Base-by-base conservation (phyloP, 306 rosid species). In the Myrica gale region DNA sequence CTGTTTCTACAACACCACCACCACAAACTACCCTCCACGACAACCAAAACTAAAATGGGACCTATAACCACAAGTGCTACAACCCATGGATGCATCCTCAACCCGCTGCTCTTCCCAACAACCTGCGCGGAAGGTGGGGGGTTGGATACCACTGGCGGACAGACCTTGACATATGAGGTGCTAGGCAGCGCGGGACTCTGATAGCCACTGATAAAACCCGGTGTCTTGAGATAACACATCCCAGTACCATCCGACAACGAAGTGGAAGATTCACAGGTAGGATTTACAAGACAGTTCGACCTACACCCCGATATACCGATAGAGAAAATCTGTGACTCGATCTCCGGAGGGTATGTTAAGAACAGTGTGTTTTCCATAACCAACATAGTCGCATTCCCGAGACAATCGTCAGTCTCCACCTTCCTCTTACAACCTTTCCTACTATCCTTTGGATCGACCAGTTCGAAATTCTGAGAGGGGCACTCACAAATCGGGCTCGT, bases 11-110 rank as follows among this genome's bases (percentile, higher is more conserved):
- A 94, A 73, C 92, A 91, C 89, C 93, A 91, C 72, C 85, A 78
- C 98, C 98, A 94, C 52, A 94, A 74, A 69, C 89, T 90, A 73
- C 86, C 95, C 85, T 89, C 96, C 61, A 86, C 69, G 19, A 77
- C 91, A 73, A 86, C 17, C 84, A 91, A 57, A 56, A 70, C 88
- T 48, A 86, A 48, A 73, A 91, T 79, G n/a, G 95, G 82, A 8
- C 87, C 89, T 15, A 87, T 55, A 84, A 93, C 86, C 42, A 68
- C 87, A 50, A 87, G 67, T 39, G 53, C 86, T 23, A 88, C 79
- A 13, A 87, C 5, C 97, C 97, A 90, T 57, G 85, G 72, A 82
- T 37, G 83, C 32, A 90, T 17, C 71, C 66, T 72, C 83, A 78
- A 60, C n/a, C 55, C 74, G 48, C 55, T 76, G 6, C 62, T 70